phyloP scores from a whole-genome alignment of 148 eudicot species.

The Rhododendron ferrugineum region DNA sequence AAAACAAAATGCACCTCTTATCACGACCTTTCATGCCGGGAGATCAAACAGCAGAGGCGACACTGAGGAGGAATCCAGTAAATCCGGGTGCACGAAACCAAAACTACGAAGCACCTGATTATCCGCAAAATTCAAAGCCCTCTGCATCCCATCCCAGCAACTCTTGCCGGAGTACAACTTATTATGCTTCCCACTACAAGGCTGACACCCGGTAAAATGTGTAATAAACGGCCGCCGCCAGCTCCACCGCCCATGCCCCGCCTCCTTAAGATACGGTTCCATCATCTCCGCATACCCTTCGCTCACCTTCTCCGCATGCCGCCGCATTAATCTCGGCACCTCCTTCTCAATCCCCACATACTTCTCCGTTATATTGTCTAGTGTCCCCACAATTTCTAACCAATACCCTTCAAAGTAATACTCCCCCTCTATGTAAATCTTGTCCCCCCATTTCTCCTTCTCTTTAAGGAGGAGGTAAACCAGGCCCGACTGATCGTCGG shows the following conservation, averaged over 20 bases:
- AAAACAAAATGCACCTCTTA: neutral
- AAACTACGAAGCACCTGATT: slow-evolving; percentile 69
- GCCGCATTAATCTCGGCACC: slow-evolving; percentile 32
- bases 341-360: slow-evolving; percentile 31
- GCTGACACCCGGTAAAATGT: slow-evolving; percentile 91
- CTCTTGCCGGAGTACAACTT: slow-evolving; percentile 42
- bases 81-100: slow-evolving; percentile 54
- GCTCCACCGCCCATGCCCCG: slow-evolving; percentile 34
- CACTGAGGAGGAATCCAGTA: slow-evolving; percentile 42
- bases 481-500: slow-evolving; percentile 86
- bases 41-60: slow-evolving; percentile 40
- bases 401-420: slow-evolving; percentile 83
- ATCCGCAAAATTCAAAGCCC: slow-evolving; percentile 72
- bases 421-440: slow-evolving; percentile 56
- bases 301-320: slow-evolving; percentile 65
- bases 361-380: slow-evolving; percentile 33
- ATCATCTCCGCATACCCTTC: slow-evolving; percentile 34
- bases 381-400: slow-evolving; percentile 53
- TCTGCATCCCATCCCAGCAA: slow-evolving; percentile 62
- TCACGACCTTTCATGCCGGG: slow-evolving; percentile 20
- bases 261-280: slow-evolving; percentile 32
- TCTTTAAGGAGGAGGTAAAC: slow-evolving; percentile 58
- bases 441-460: slow-evolving; percentile 55
- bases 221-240: slow-evolving; percentile 80
- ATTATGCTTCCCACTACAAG: slow-evolving; percentile 75